Evolutionary conservation across 805 yeast genomes (phyloP).

Genomic region (Metschnikowia gelsemii): DNA sequence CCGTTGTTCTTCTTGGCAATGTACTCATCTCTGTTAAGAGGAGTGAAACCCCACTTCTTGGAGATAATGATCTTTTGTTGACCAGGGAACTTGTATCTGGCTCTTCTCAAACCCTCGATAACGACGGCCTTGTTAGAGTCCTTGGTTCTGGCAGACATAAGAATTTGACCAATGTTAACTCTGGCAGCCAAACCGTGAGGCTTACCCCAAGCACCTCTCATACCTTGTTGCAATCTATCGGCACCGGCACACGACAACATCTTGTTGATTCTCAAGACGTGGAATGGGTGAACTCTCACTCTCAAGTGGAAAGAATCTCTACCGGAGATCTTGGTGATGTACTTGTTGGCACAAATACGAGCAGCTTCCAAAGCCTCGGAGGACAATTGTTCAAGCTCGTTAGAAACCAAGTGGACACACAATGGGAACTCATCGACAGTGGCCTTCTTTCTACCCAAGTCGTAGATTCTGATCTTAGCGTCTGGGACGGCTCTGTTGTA

Average conservation of each 20-base stretch:
- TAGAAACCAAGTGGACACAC: slow-evolving; percentile 98
- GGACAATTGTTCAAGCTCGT: slow-evolving; percentile 98
- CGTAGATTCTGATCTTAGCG: slow-evolving; percentile 98
- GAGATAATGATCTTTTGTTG: slow-evolving; percentile 99
- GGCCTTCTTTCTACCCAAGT: slow-evolving; percentile 99
- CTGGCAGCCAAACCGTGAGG: slow-evolving; percentile 99
- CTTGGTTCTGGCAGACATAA: slow-evolving; percentile 97
- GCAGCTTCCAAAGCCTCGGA: slow-evolving; percentile 99
- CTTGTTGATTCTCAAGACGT: slow-evolving; percentile 99
- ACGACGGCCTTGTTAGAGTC: slow-evolving; percentile 97
- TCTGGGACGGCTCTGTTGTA: slow-evolving; percentile 99
- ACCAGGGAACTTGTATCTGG: slow-evolving; percentile 99
- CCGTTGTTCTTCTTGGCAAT: slow-evolving; percentile 91
- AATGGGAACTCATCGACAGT: slow-evolving; percentile 99
- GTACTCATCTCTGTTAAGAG: slow-evolving; percentile 96
- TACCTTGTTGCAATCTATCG: slow-evolving; percentile 99
- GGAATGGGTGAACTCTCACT: slow-evolving; percentile 99
- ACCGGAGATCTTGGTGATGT: slow-evolving; percentile 96
- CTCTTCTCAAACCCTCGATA: slow-evolving; percentile 99
- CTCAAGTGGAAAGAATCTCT: slow-evolving; percentile 99
- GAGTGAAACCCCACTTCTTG: slow-evolving; percentile 99
- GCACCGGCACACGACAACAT: slow-evolving; percentile 99
- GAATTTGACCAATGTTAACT: slow-evolving; percentile 97
- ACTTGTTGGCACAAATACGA: slow-evolving; percentile 99
- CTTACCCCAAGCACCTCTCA: slow-evolving; percentile 99